Conservation (phyloP, 257 asterid species). For the Petrea volubilis region DNA sequence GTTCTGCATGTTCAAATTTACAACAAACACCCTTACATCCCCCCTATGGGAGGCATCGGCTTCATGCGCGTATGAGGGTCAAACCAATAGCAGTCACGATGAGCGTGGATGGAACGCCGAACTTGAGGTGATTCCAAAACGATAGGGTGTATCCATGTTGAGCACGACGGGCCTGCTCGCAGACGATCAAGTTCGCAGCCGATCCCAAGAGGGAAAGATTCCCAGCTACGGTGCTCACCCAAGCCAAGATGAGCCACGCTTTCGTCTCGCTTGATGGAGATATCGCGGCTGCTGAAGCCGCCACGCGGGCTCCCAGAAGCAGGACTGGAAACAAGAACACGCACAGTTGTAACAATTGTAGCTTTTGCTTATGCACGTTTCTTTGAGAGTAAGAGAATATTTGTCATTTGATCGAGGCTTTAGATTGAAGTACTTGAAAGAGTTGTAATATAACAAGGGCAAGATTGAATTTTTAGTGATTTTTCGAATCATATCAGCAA, state of each 20-base stretch:
- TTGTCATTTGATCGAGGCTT: too few relatives aligned
- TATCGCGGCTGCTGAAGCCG: constrained; percentile 72
- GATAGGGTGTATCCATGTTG: constrained; percentile 69
- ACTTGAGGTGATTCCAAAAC: constrained; percentile 85
- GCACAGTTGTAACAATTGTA: not conserved
- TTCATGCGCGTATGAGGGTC: constrained; percentile 52
- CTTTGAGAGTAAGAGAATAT: too few relatives aligned
- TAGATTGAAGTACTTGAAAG: too few relatives aligned
- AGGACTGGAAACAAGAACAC: constrained; percentile 43
- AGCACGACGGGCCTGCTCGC: constrained; percentile 93
- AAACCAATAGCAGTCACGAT: constrained; percentile 76
- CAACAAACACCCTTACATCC: not conserved
- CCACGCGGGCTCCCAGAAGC: constrained; percentile 76
- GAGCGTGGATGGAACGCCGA: constrained; percentile 85
- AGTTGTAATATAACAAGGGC: too few relatives aligned
- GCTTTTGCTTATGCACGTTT: not conserved
- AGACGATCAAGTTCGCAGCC: constrained; percentile 92
- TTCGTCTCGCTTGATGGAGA: constrained; percentile 76
- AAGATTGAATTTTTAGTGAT: too few relatives aligned
- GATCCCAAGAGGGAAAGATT: constrained; percentile 89
- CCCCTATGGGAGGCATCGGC: too few relatives aligned
- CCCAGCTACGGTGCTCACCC: constrained; percentile 97
- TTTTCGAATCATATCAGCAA: too few relatives aligned
- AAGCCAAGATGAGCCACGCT: constrained; percentile 89
- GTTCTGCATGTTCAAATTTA: not conserved